Base-by-base conservation (phyloP, 345 rosid species). In the Dovyalis caffra region DNA sequence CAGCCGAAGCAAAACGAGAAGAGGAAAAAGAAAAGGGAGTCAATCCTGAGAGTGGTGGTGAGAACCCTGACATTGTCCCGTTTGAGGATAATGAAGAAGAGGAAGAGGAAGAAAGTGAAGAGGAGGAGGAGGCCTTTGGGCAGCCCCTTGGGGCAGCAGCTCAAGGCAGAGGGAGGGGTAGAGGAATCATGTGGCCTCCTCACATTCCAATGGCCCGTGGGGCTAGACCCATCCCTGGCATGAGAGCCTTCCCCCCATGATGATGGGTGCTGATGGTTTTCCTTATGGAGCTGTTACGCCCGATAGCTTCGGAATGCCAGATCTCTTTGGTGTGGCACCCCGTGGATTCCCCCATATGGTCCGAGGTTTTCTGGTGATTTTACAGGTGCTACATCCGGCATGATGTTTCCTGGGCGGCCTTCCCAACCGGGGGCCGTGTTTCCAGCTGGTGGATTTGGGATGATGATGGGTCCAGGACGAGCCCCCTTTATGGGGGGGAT, bases 11-110 rank as follows among this genome's bases (percentile, higher is more conserved):
- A 68, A 96, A 96, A 82, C 84, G 99, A 61, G 98, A 96, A 80
- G 97, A 96, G 85, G 99, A 96, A 77, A 96, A 88, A 73, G 99
- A 98, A 29, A 96, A 93, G 83, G 99, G 99, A 60, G 86, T 96
- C 66, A 87, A 87, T 85, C 88, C 92, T 45, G 98, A 92, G 40
- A 84, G 78, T 62, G 90, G 86, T 68, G 88, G 83, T 70, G 97
- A 90, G 72, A 92, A 92, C 79, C 99, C 99, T 35, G 97, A 93
- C 81, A 96, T 96, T 21, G 95, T 96, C 69, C 98, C 97, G 21
- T 96, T 96, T 71, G 97, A 96, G 61, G 98, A 96, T 85, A 91
- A 95, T 21, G 99, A 96, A 85, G 99, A 95, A 78, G 93, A 63
- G 66, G 66, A 63, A 74, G 99, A 95, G 76, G 99, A 95, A 70